Base-by-base conservation (phyloP, 2,329 filamentous ascomycete species). In the Aspergillus sp. region DNA sequence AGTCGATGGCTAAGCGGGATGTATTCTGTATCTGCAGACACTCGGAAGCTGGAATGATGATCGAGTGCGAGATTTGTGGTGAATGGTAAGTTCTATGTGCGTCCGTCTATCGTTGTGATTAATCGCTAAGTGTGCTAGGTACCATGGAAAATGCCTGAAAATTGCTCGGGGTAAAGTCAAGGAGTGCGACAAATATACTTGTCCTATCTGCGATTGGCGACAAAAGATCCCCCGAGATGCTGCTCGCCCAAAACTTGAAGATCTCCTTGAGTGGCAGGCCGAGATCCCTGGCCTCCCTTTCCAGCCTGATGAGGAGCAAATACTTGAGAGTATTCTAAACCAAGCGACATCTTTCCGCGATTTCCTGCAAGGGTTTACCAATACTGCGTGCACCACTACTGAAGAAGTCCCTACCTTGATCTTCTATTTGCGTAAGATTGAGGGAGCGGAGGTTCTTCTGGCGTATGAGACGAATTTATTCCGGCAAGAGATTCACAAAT, bases 21-120 rank as follows among this genome's bases (percentile, higher is more conserved):
- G 93, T 98, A 0, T 99, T 98, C 73, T 99, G 95, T 75, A 96
- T 99, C 65, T 99, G 95, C 76, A 87, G 95, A 59, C 91, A 88
- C 62, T 86, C 91, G 6, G 95, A 99, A 75, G 92, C 93, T 39
- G 95, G 95, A 52, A 96, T 98, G 89, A 99, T 99, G 95, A 98
- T 99, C 67, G 95, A 99, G 76, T 99, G 95, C 73, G 95, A 98
- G 73, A 82, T 97, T 40, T 99, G 95, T 75, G 93, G 97, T 69
- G 95, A 99, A 79, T 99, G 95, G 95, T 93, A 74, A 80, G 87
- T 80, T 19, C 27, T 37, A 37, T 40, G 49, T 6, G 50, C 7
- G 7, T 45, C 15, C 11, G n/a, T 17, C 15, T 46, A 12, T 37
- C 4, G 14, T 37, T 37, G 11, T 40, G 24, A 19, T 44, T 45